Evolutionary conservation across 805 yeast species (phyloP).

Genomic region (Torulaspora franciscae): DNA sequence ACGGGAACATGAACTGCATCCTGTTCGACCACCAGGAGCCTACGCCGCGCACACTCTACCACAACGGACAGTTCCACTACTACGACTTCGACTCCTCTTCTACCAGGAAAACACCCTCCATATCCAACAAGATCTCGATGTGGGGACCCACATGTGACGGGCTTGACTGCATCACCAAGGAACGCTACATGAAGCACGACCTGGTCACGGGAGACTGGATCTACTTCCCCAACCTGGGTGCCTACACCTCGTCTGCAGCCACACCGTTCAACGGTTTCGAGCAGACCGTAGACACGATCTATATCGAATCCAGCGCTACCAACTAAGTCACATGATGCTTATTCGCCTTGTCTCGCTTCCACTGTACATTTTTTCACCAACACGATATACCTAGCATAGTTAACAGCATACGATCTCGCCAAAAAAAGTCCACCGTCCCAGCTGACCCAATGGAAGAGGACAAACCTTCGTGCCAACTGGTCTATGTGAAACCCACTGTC

Average conservation of each 20-base stretch:
- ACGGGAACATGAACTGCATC: slow-evolving; percentile 92
- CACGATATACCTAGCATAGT: background rate
- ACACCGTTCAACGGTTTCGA: slow-evolving; percentile 88
- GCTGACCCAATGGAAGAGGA: slow-evolving; percentile 1
- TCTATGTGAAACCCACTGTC: slow-evolving; percentile 34
- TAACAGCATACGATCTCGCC: background rate
- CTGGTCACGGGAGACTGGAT: slow-evolving; percentile 89
- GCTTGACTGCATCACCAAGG: slow-evolving; percentile 68
- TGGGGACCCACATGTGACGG: slow-evolving; percentile 99
- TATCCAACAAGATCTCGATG: slow-evolving; percentile 49
- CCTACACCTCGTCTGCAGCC: slow-evolving; percentile 90
- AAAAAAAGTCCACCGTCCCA: background rate
- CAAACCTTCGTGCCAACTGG: slow-evolving; percentile 22
- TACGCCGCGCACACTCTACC: slow-evolving; percentile 58
- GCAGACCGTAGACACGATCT: slow-evolving; percentile 53
- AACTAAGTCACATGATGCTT: background rate
- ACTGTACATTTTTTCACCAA: background rate
- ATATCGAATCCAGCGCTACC: slow-evolving; percentile 44
- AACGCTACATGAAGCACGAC: slow-evolving; percentile 49
- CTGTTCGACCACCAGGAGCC: slow-evolving; percentile 88
- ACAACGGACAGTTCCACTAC: slow-evolving; percentile 45
- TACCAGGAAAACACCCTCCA: slow-evolving; percentile 2
- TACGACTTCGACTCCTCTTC: slow-evolving; percentile 32
- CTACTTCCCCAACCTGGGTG: slow-evolving; percentile 77
- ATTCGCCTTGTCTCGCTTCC: background rate